A percentile compares a stretch with the other conserved stretches of the same genome.
phyloP scores from a whole-genome alignment of 371 early-diverging fungal species.

The Blastocladiella emersonii region DNA sequence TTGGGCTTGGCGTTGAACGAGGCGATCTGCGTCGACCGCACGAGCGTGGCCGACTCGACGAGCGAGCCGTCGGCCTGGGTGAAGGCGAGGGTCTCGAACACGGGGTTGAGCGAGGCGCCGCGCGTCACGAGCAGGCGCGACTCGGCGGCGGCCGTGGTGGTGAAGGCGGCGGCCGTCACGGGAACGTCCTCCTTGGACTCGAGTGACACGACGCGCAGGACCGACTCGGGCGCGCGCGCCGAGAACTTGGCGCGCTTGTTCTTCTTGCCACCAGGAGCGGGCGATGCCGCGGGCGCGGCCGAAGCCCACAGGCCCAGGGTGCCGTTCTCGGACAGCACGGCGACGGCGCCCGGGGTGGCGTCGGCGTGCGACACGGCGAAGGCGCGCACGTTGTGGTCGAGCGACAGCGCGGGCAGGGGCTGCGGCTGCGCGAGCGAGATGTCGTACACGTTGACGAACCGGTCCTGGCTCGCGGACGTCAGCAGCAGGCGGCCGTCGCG shows the following conservation, averaged over 20 bases:
- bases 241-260: conserved; percentile 43
- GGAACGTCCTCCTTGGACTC: conserved; percentile 30
- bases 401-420: conserved; percentile 25
- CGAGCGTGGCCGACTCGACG: background rate
- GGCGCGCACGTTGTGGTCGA: conserved; percentile 43
- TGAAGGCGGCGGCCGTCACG: conserved; percentile 47
- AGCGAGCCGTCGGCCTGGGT: background rate
- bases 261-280: conserved; percentile 17
- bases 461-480: conserved; percentile 58
- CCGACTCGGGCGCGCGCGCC: conserved; percentile 32
- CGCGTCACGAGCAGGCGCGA: conserved; percentile 45
- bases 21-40: background rate
- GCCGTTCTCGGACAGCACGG: conserved; percentile 61
- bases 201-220: conserved; percentile 33
- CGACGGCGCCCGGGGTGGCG: conserved; percentile 18
- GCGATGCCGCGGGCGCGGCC: conserved; percentile 13
- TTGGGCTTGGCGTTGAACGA: conserved; percentile 6
- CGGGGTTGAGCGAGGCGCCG: conserved; percentile 52
- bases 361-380: conserved; percentile 37
- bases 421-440: background rate
- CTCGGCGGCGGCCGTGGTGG: conserved; percentile 13
- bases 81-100: conserved; percentile 48
- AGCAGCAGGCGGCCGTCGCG: conserved; percentile 39
- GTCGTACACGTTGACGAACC: conserved; percentile 64
- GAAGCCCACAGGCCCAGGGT: conserved; percentile 47